Percentiles rank a stretch among this genome's conserved stretches.
Conservation (phyloP, 23 red algal species). For the Pyropia haitanensis region DNA sequence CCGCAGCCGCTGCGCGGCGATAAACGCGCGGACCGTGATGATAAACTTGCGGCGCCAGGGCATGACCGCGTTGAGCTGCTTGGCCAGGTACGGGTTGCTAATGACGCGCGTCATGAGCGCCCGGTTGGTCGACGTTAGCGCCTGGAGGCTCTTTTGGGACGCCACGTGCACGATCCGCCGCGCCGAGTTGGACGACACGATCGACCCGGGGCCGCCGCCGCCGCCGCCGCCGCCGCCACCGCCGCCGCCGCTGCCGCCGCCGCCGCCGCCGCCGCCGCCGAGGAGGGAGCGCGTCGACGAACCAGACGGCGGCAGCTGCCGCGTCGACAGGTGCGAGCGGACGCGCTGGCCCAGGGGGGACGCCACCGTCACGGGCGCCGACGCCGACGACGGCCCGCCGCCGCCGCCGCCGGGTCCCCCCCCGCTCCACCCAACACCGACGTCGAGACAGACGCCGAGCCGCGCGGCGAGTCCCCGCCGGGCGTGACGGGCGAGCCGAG, state of each 20-base stretch:
- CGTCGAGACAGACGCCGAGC: neutral
- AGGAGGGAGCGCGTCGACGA: slow-evolving; percentile 1
- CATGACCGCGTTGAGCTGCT: slow-evolving; percentile 23
- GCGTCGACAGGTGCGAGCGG: too few species aligned
- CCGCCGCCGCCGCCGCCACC: slow-evolving; percentile 2
- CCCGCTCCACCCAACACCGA: too few species aligned
- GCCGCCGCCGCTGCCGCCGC: slow-evolving; percentile 6
- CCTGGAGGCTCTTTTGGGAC: slow-evolving; percentile 18
- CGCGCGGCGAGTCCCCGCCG: slow-evolving; percentile 1
- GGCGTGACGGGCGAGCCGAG: slow-evolving; percentile 24
- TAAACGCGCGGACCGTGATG: slow-evolving; percentile 29
- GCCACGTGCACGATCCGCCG: neutral
- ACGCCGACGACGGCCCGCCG: neutral
- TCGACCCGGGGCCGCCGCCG: slow-evolving; percentile 23
- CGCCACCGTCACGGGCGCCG: neutral
- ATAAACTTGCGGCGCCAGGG: slow-evolving; percentile 40
- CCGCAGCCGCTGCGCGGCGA: slow-evolving; percentile 35
- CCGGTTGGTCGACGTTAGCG: slow-evolving; percentile 29
- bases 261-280: neutral
- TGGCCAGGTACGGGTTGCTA: slow-evolving; percentile 8
- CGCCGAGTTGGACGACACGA: slow-evolving; percentile 19
- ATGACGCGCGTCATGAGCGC: slow-evolving; percentile 19
- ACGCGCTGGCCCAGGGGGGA: too few species aligned
- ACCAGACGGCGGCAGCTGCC: neutral
- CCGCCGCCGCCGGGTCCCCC: neutral